These are phyloP conservation scores for Mayamaea pseudoterrestris DNA, from an alignment of 108 stramenopile genomes.

Conservation along the genomic window DNA sequence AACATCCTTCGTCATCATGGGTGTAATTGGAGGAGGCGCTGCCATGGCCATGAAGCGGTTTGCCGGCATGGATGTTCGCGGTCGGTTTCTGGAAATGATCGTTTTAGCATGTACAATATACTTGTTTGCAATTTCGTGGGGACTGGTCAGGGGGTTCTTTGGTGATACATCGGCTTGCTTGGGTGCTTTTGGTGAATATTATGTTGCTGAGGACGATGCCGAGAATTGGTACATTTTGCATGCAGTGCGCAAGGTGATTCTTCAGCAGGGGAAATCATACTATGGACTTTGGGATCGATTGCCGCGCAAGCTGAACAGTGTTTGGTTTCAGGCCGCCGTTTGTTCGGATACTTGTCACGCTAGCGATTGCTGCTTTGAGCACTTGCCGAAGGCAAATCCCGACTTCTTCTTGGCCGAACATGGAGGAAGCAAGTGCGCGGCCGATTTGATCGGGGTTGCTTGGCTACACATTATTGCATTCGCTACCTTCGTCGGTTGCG, in stretches of 20 bases:
- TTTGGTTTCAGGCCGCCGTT: conserved; percentile 8
- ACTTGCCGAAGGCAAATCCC: conserved; percentile 43
- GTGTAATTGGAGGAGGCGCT: conserved; percentile 60
- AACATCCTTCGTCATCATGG: conserved; percentile 57
- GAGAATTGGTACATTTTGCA: conserved; percentile 3
- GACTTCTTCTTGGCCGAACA: conserved; percentile 43
- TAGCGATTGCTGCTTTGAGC: conserved; percentile 44
- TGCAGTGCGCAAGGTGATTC: conserved; percentile 10
- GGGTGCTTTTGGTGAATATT: conserved; percentile 29
- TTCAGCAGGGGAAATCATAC: conserved; percentile 21
- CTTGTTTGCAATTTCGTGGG: conserved; percentile 48
- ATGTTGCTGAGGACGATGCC: conserved; percentile 1
- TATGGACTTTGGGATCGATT: conserved; percentile 33
- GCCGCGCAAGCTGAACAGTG: conserved; percentile 20
- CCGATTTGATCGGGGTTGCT: conserved; percentile 43
- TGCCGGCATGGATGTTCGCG: conserved; percentile 62
- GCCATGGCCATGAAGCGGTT: conserved; percentile 48
- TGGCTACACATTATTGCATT: conserved; percentile 21
- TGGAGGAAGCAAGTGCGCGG: conserved; percentile 33
- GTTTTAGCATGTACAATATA: conserved; percentile 54
- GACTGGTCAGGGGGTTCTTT: conserved; percentile 64
- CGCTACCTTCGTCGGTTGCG: conserved; percentile 22
- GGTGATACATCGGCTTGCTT: conserved; percentile 46
- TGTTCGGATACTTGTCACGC: conserved; percentile 19
- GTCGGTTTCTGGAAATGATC: conserved; percentile 51